Percentiles rank a stretch among this genome's conserved stretches.
Evolutionary conservation across 2,329 filamentous ascomycete species (phyloP).

Genomic region (Bretziella fagacearum): DNA sequence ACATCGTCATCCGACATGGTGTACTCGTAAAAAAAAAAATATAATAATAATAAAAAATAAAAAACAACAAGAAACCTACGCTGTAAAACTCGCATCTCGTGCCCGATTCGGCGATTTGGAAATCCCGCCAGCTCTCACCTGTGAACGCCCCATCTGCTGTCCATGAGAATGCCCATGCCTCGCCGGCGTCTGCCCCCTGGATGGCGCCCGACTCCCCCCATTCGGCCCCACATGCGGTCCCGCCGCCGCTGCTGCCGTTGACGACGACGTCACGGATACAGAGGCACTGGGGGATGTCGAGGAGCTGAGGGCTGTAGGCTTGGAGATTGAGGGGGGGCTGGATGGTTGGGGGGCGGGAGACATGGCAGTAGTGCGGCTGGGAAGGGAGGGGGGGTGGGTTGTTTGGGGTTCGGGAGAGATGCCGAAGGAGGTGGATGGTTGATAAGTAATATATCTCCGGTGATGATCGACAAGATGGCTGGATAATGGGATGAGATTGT

Average conservation of each 20-base stretch:
- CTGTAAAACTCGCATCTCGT: slow-evolving; percentile 33
- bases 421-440: neutral
- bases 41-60: slow-evolving; percentile 17
- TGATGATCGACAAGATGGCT: too few relatives aligned
- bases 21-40: neutral
- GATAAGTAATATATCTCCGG: too few relatives aligned
- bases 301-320: neutral
- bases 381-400: too few relatives aligned
- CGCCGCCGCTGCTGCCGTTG: neutral
- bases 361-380: too few relatives aligned
- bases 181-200: neutral
- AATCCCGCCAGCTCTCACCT: slow-evolving; percentile 19
- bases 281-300: neutral
- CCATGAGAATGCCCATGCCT: neutral
- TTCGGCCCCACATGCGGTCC: neutral
- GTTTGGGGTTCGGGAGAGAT: too few relatives aligned
- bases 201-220: neutral
- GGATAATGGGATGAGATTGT: too few relatives aligned
- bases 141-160: neutral
- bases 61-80: slow-evolving; percentile 29
- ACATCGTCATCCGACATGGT: neutral
- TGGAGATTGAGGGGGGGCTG: too few relatives aligned
- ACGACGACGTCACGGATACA: neutral
- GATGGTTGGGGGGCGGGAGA: too few relatives aligned
- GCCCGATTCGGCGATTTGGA: slow-evolving; percentile 28